These are phyloP conservation scores for Tetrapisispora nanseiensis DNA, from an alignment of 805 yeast genomes.

Conservation along the genomic window DNA sequence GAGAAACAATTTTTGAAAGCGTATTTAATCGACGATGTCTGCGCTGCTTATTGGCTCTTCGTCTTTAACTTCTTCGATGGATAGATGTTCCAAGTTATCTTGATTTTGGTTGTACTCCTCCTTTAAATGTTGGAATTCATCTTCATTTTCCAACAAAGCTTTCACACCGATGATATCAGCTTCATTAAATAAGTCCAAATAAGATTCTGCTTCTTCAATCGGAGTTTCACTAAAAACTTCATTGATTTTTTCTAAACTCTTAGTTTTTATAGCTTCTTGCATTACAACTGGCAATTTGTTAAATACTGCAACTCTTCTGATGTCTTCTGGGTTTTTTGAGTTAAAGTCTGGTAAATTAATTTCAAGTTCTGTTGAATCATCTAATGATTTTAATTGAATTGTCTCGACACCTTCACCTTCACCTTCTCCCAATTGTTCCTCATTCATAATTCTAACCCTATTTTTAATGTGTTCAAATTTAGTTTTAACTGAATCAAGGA, in stretches of 20 bases:
- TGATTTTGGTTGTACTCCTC: constrained; percentile 33
- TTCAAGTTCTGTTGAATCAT: constrained; percentile 66
- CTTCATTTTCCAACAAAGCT: constrained; percentile 63
- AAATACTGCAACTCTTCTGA: constrained; percentile 43
- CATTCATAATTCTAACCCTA: constrained; percentile 58
- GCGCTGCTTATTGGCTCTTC: constrained; percentile 2
- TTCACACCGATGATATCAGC: constrained; percentile 79
- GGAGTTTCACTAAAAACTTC: constrained; percentile 65
- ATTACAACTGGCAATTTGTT: constrained; percentile 47
- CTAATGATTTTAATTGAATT: constrained; percentile 81
- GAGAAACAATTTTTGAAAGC: not conserved
- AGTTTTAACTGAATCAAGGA: constrained; percentile 59
- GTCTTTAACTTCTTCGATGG: not conserved
- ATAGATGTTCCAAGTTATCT: constrained; percentile 3
- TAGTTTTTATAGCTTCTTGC: constrained; percentile 68
- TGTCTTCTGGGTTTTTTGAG: constrained; percentile 36
- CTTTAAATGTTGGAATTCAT: constrained; percentile 49
- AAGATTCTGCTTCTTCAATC: constrained; percentile 68
- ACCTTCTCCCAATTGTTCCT: constrained; percentile 38
- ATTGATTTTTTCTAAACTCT: constrained; percentile 68
- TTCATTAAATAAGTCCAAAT: constrained; percentile 64
- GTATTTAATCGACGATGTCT: constrained; percentile 11
- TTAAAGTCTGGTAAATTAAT: constrained; percentile 60
- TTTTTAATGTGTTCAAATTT: constrained; percentile 65
- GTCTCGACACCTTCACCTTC: constrained; percentile 62